These are phyloP conservation scores for Euphorbia corollata DNA, from an alignment of 441 rosid genomes.

Conservation along the genomic window DNA sequence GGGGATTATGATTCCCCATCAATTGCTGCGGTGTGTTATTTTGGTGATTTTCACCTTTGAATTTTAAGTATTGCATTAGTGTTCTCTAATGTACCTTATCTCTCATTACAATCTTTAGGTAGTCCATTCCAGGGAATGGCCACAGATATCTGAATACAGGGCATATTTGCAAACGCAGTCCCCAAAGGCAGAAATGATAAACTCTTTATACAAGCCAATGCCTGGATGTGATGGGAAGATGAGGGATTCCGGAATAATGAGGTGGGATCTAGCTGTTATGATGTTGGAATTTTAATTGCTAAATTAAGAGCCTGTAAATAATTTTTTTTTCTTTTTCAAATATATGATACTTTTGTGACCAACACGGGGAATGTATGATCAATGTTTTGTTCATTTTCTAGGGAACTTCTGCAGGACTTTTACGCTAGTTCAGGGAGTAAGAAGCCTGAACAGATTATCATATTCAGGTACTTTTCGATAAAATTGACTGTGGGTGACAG, in stretches of 20 bases:
- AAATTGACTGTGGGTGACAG: no score
- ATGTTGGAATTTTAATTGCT: no score
- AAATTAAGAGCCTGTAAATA: neutral
- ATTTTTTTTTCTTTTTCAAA: neutral
- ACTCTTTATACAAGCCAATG: slow-evolving; percentile 44
- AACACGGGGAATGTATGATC: neutral
- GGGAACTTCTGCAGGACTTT: no score
- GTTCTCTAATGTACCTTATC: neutral
- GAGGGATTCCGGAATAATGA: slow-evolving; percentile 63
- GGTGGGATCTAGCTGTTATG: slow-evolving; percentile 35
- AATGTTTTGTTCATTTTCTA: no score
- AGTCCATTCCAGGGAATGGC: slow-evolving; percentile 78
- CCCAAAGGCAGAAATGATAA: slow-evolving; percentile 76
- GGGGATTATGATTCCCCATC: slow-evolving; percentile 70
- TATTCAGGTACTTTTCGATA: no score
- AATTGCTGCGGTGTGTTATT: slow-evolving; percentile 59
- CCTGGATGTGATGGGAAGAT: slow-evolving; percentile 30
- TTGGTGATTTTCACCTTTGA: neutral
- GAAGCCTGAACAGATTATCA: no score
- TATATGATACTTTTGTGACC: neutral
- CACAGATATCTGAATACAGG: slow-evolving; percentile 64
- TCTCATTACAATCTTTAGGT: slow-evolving; percentile 26
- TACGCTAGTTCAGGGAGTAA: no score
- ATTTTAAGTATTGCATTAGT: neutral
- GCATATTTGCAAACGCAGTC: slow-evolving; percentile 78